Percentiles rank a stretch among this genome's conserved stretches.
Conservation (phyloP, 2,329 filamentous ascomycete genomes). For the Westerdykella aurantiaca region DNA sequence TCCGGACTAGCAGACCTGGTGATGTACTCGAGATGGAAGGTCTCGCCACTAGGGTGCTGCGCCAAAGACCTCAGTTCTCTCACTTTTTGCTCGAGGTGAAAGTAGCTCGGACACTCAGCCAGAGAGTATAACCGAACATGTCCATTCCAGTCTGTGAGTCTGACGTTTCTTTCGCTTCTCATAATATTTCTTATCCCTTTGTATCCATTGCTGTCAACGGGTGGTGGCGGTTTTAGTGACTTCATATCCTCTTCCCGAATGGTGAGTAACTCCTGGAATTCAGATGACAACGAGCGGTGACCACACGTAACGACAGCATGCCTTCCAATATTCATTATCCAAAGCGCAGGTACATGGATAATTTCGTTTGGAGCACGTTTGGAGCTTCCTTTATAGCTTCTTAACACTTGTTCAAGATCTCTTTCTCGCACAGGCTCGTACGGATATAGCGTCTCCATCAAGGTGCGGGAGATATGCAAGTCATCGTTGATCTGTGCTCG, state of each 20-base stretch:
- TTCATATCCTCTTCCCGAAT: slow-evolving; percentile 18
- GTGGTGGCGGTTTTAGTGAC: not conserved
- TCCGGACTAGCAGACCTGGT: not conserved
- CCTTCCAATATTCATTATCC: slow-evolving; percentile 27
- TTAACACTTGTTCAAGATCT: slow-evolving; percentile 27
- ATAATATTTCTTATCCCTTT: slow-evolving; percentile 10
- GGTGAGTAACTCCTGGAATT: slow-evolving; percentile 24
- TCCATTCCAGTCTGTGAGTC: slow-evolving; percentile 18
- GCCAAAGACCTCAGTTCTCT: slow-evolving; percentile 11
- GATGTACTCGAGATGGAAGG: slow-evolving; percentile 9
- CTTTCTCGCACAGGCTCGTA: slow-evolving; percentile 26
- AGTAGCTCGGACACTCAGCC: slow-evolving; percentile 22
- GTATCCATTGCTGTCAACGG: not conserved
- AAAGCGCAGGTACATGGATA: slow-evolving; percentile 26
- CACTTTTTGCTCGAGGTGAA: slow-evolving; percentile 27
- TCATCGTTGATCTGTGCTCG: slow-evolving; percentile 3
- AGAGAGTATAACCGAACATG: slow-evolving; percentile 17
- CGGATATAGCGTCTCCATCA: slow-evolving; percentile 31
- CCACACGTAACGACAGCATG: slow-evolving; percentile 25
- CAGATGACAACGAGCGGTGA: slow-evolving; percentile 14
- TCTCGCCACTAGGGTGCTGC: not conserved
- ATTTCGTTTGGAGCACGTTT: slow-evolving; percentile 11
- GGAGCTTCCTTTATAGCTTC: slow-evolving; percentile 12
- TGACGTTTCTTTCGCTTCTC: slow-evolving; percentile 10
- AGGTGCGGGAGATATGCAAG: slow-evolving; percentile 17